Conservation (phyloP, 2,329 filamentous ascomycete genomes). For the Onygenales sp. region DNA sequence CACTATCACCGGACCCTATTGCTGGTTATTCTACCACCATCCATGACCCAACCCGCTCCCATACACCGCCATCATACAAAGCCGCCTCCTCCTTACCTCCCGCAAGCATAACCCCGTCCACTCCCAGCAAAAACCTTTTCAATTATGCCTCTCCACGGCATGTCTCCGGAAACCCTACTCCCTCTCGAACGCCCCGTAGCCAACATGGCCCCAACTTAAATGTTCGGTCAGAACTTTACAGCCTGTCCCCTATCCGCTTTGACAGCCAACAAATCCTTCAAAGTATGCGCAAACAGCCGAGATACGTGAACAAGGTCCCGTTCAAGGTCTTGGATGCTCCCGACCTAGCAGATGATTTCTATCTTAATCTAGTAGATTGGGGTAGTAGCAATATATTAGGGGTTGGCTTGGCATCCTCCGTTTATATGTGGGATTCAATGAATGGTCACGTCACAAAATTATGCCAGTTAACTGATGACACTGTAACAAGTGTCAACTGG, state of each 20-base stretch:
- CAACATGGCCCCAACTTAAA: constrained; percentile 83
- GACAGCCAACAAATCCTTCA: constrained; percentile 90
- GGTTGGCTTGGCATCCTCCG: constrained; percentile 82
- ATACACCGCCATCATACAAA: constrained; percentile 66
- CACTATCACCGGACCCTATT: constrained; percentile 49
- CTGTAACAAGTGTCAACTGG: constrained; percentile 94
- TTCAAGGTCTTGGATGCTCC: constrained; percentile 97
- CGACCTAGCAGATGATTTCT: constrained; percentile 94
- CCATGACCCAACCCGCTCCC: constrained; percentile 61
- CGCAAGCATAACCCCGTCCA: constrained; percentile 74
- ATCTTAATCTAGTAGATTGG: constrained; percentile 96
- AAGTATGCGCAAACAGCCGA: constrained; percentile 76
- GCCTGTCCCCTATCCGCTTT: constrained; percentile 83
- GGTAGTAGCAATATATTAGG: constrained; percentile 89
- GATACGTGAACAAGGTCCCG: constrained; percentile 88
- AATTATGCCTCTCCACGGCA: constrained; percentile 72
- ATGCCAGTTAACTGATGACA: constrained; percentile 85
- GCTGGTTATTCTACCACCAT: constrained; percentile 37
- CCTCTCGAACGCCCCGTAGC: constrained; percentile 79
- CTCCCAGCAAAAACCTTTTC: constrained; percentile 95
- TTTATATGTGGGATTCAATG: constrained; percentile 97
- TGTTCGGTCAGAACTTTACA: constrained; percentile 86
- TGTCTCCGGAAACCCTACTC: constrained; percentile 73
- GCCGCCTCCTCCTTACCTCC: constrained; percentile 56
- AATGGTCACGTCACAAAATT: constrained; percentile 87